Base-by-base conservation (phyloP, 164 flowering plant genomes). In the Protea cynaroides region DNA sequence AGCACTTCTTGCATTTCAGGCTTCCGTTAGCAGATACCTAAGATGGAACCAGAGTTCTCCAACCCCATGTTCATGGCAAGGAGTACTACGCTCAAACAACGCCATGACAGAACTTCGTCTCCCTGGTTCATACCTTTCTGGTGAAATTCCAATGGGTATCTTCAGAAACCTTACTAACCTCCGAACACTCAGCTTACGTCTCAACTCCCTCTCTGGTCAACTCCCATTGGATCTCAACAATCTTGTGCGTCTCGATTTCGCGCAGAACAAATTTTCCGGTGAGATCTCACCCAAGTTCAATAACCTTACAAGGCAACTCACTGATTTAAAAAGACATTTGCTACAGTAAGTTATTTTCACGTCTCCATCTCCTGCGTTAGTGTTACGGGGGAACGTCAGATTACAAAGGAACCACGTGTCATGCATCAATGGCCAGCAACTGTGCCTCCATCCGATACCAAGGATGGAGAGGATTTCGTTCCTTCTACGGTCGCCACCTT, bases 211-310 rank as follows among this genome's bases (percentile, higher is more conserved):
- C 43, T 50, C 78, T 7, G 97, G 96, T 8, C 69, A 56, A 8
- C 70, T 92, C 7, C 98, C 98, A 3, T 21, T 81, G 10, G 96
- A 90, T 76, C 79, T 92, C 49, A 61, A 56, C 1, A 73, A 79
- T 14, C 80, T 94, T 7, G 83, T 91, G 13, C 70, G 96, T 25
- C 68, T 94, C 12, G 82, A 86, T 70, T 76, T 94, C 24, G 96
- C 83, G 4, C 69, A 65, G 3, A 92, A 92, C 61, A 76, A 79
- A 43, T 84, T 92, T 51, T 69, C 86, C 55, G 98, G 97, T 13
- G 80, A 58, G 71, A 84, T 92, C 65, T 67, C 92, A 0, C 4
- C 67, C 17, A 70, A 58, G 1, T 76, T 90, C 58, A 78, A 72
- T 71, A 80, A 80, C 12, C 70, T 90, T 22, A 77, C 81, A 13